Conservation (phyloP, 352 stramenopile genomes). For the Pythium utonaiense region DNA sequence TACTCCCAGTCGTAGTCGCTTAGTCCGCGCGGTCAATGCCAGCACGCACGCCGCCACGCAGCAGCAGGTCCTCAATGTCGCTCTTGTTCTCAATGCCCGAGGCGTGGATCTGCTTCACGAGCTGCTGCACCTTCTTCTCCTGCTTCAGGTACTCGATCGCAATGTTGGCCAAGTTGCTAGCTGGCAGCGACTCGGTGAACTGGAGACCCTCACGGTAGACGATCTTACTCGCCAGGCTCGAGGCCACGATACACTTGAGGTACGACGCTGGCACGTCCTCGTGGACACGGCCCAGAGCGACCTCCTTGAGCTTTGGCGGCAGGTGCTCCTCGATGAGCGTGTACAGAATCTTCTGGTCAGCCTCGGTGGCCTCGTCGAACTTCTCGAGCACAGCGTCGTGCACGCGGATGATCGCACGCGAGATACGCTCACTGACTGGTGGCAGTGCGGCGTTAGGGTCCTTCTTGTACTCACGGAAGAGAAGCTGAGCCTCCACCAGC, state of each 20-base stretch:
- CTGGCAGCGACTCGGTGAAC: conserved; percentile 93
- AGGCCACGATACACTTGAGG: conserved; percentile 95
- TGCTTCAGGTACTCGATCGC: conserved; percentile 94
- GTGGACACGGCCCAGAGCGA: conserved; percentile 92
- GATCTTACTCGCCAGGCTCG: conserved; percentile 95
- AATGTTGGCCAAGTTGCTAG: conserved; percentile 88
- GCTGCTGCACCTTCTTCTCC: conserved; percentile 90
- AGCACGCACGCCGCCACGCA: conserved; percentile 70
- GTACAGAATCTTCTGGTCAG: conserved; percentile 76
- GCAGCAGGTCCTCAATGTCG: conserved; percentile 72
- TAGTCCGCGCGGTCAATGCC: conserved; percentile 46
- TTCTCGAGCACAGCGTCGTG: conserved; percentile 92
- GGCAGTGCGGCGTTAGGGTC: conserved; percentile 82
- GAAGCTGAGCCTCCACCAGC: conserved; percentile 93
- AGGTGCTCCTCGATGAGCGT: conserved; percentile 91
- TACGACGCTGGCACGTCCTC: conserved; percentile 94
- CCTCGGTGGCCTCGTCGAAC: conserved; percentile 89
- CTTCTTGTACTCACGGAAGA: conserved; percentile 97
- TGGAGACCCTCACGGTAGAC: conserved; percentile 97
- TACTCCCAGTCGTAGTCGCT: background rate
- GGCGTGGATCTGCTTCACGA: conserved; percentile 68
- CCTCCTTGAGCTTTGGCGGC: conserved; percentile 91
- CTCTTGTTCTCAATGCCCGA: conserved; percentile 51
- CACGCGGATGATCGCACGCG: conserved; percentile 93
- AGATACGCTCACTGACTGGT: conserved; percentile 94